phyloP scores from a whole-genome alignment of 1,284 basidiomycete species.

The Ceratobasidium theobromae region DNA sequence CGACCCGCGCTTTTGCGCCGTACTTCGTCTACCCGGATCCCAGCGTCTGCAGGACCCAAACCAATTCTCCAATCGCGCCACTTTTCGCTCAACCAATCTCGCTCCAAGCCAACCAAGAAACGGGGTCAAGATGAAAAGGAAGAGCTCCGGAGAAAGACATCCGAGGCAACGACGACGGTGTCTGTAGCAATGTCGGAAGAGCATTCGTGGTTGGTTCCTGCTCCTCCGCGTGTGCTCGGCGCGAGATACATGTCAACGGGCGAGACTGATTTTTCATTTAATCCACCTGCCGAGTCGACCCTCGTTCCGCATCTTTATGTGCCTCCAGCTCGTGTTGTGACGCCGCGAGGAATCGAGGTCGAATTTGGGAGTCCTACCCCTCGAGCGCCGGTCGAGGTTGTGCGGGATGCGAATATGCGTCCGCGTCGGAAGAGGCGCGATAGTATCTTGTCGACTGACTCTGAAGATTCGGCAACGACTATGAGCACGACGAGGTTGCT shows the following conservation, averaged over 20 bases:
- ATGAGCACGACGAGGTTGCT: neutral
- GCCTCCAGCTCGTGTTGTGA: neutral
- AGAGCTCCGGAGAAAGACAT: constrained; percentile 11
- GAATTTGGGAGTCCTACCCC: neutral
- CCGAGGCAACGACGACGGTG: constrained; percentile 11
- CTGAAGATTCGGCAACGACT: neutral
- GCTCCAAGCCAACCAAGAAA: neutral
- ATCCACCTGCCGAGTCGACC: constrained; percentile 22
- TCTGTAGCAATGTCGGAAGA: neutral
- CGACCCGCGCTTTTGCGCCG: neutral
- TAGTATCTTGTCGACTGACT: constrained; percentile 24
- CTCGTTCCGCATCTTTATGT: neutral
- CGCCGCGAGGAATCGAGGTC: neutral
- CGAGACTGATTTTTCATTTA: constrained; percentile 16
- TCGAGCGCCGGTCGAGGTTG: no score
- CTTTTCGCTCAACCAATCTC: constrained; percentile 1
- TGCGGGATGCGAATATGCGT: neutral
- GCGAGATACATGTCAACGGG: neutral
- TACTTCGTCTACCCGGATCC: neutral
- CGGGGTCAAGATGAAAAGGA: neutral
- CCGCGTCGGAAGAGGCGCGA: constrained; percentile 6
- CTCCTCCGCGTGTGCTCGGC: neutral
- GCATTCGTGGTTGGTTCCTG: constrained; percentile 19
- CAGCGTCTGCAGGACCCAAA: neutral
- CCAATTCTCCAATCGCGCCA: neutral